Base-by-base conservation (phyloP, 1,284 basidiomycete species). In the Heterobasidion occidentale region DNA sequence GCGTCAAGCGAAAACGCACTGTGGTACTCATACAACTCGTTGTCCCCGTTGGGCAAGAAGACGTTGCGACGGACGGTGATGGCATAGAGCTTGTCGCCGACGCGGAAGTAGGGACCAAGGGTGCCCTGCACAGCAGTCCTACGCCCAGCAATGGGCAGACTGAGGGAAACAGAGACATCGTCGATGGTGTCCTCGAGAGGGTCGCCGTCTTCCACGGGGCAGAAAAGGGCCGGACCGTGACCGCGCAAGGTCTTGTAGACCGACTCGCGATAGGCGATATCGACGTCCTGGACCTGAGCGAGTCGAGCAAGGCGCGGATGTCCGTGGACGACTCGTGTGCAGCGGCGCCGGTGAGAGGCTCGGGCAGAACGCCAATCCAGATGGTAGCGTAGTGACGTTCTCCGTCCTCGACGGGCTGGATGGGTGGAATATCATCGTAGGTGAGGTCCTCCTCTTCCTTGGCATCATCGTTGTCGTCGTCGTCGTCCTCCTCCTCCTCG, bases 331-430 rank as follows among this genome's bases (percentile, higher is more conserved):
- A 65, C 4, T 72, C 59, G 65, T 46, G 58, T 1, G 73, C 74
- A 49, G 50, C 59, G 36, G 58, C 61, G 52, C 61, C 67, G 60
- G 58, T 70, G 61, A 64, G 60, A 60, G 64, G 70, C 15, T 70
- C 68, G 4, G 70, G 68, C 54, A 67, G 52, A 53, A 74, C 72
- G 0, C 72, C 73, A 3, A 76, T 58, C 74, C 74, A 76, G 60
- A 77, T 71, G 4, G 73, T 75, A 20, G 65, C 66, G 60, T 58
- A 59, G 57, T 62, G 15, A 17, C 59, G 42, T 36, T 60, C 56
- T 36, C 62, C 65, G 38, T 64, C 33, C 59, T 62, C 63, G 59
- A 64, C 59, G 56, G 62, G 56, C 61, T 60, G 52, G 42, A 45
- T 12, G 17, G 3, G 14, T 12, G 42, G 14, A 17, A 45, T 14